phyloP scores from a whole-genome alignment of 2,329 filamentous ascomycete genomes.

The Monosporascus sp. region DNA sequence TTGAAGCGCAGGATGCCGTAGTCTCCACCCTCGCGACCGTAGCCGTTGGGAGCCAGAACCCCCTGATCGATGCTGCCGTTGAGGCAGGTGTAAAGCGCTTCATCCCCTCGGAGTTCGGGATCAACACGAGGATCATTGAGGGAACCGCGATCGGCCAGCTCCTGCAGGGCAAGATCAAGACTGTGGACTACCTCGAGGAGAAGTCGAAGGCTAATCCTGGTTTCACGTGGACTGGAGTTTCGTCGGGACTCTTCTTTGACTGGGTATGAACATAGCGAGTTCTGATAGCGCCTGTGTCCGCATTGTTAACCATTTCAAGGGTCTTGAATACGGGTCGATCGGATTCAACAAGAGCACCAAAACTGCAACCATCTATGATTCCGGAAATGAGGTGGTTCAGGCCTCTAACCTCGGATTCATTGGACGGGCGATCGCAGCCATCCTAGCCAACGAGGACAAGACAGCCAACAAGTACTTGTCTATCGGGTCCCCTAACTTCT shows the following conservation, averaged over 20 bases:
- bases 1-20: slow-evolving; percentile 50
- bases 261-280: slow-evolving; percentile 33
- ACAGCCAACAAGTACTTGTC: slow-evolving; percentile 55
- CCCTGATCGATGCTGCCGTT: slow-evolving; percentile 50
- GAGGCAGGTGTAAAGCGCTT: slow-evolving; percentile 52
- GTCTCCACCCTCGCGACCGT: slow-evolving; percentile 41
- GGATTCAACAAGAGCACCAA: slow-evolving; percentile 45
- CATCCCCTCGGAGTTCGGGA: slow-evolving; percentile 49
- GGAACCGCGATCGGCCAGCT: slow-evolving; percentile 18
- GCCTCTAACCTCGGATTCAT: slow-evolving; percentile 46
- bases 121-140: slow-evolving; percentile 24
- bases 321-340: slow-evolving; percentile 42
- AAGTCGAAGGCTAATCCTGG: slow-evolving; percentile 37
- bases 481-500: slow-evolving; percentile 51
- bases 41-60: slow-evolving; percentile 39
- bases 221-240: slow-evolving; percentile 56
- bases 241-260: slow-evolving; percentile 57
- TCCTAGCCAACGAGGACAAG: slow-evolving; percentile 42
- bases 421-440: slow-evolving; percentile 44
- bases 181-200: slow-evolving; percentile 46
- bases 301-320: slow-evolving; percentile 22
- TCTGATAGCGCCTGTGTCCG: not conserved
- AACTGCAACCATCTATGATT: slow-evolving; percentile 50
- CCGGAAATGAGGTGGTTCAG: slow-evolving; percentile 47
- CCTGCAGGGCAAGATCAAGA: slow-evolving; percentile 21